phyloP scores from a whole-genome alignment of 176 grass and related monocot genomes.

The Musa beccarii region DNA sequence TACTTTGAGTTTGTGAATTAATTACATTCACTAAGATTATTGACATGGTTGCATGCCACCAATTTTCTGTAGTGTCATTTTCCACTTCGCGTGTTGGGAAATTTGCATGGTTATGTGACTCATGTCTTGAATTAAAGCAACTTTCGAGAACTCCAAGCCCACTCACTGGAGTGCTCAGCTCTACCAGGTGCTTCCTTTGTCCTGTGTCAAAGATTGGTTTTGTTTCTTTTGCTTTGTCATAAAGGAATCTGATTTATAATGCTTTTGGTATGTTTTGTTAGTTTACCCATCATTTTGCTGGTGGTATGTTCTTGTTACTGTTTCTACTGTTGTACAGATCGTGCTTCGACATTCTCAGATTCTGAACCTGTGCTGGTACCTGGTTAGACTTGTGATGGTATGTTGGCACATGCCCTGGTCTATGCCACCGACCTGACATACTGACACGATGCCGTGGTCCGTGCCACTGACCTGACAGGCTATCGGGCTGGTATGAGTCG shows the following conservation, averaged over 20 bases:
- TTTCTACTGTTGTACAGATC: no score
- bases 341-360: no score
- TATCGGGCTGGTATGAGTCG: no score
- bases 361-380: no score
- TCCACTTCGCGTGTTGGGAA: conserved; percentile 32
- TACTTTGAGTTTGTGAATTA: neutral
- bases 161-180: neutral
- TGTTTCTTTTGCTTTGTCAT: neutral
- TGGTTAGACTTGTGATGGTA: no score
- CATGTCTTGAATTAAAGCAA: conserved; percentile 38
- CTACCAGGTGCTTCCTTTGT: conserved; percentile 2
- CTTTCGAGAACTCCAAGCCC: conserved; percentile 9
- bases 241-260: neutral
- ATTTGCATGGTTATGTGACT: conserved; percentile 50
- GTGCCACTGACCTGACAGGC: no score
- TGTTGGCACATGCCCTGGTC: no score
- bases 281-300: neutral
- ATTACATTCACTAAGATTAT: neutral
- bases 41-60: neutral
- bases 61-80: conserved; percentile 32
- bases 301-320: neutral
- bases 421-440: no score
- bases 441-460: no score
- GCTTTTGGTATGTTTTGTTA: neutral
- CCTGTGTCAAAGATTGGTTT: no score